Base-by-base conservation (phyloP, 2,329 filamentous ascomycete species). In the Pseudogymnoascus sp. region DNA sequence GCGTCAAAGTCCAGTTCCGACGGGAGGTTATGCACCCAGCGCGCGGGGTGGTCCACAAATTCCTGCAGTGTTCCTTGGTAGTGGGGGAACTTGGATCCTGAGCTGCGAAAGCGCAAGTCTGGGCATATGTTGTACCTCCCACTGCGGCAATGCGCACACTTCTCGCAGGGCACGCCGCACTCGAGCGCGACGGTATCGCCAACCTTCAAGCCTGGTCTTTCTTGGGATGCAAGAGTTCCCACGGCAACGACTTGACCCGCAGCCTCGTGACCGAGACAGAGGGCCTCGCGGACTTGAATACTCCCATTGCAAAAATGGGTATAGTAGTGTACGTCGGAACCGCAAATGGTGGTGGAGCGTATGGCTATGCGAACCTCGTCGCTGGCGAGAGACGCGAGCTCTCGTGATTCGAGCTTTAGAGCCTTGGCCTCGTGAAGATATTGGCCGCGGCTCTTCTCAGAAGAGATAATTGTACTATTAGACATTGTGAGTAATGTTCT, bases 341-440 rank as follows among this genome's bases (percentile, higher is more conserved):
- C 93, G 80, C 93, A 96, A 71, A 96, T 96, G 62, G 93, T 93
- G 4, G 92, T 96, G 78, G 89, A 95, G 77, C 92, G 89, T 74
- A 97, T 84, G 64, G 90, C 90, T 65, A 96, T 76, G 28, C 90
- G 91, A 60, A 96, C 90, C 78, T 96, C 88, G 53, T 35, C 33
- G 33, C 33, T 35, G 10, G 33, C 33, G 85, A 86, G 33, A 13
- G 33, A 35, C 33, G 10, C 33, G 9, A 35, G 33, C 10, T 35
- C 33, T 35, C 33, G 13, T 35, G 33, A 35, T 35, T 35, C 33
- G 33, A 35, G 33, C 33, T 35, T 35, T 10, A 35, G 91, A 87
- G 71, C 82, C 88, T 68, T 84, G 83, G 61, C 96, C 92, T 66
- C 96, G 86, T 91, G 96, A 96, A 69, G 91, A 91, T 33, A 92